Percentiles rank a stretch among this genome's conserved stretches.
Conservation (phyloP, 352 stramenopile species). For the Phytophthora podocarpi region DNA sequence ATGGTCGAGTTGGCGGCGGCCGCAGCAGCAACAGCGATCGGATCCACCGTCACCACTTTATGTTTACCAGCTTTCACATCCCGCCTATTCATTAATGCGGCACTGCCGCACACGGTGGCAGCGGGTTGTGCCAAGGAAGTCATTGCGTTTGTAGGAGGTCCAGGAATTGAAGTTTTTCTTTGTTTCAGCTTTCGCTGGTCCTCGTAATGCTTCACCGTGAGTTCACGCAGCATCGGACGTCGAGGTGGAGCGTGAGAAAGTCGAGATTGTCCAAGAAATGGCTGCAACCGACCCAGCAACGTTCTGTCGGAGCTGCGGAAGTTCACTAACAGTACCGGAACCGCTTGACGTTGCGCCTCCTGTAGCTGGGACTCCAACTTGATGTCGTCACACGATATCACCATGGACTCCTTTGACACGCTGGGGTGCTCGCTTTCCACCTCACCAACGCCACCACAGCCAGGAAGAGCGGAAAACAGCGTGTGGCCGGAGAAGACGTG, state of each 20-base stretch:
- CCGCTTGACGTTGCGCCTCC: constrained; percentile 29
- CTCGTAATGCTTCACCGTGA: constrained; percentile 29
- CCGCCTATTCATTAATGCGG: constrained; percentile 2
- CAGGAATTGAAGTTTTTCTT: constrained; percentile 8
- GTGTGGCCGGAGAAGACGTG: constrained; percentile 52
- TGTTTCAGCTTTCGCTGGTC: constrained; percentile 25
- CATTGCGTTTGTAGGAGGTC: constrained; percentile 5
- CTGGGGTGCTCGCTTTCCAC: constrained; percentile 25
- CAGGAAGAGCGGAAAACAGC: constrained; percentile 31
- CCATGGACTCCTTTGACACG: constrained; percentile 25
- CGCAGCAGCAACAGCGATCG: not conserved
- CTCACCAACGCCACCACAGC: constrained; percentile 10
- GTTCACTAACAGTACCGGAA: constrained; percentile 48
- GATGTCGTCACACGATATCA: constrained; percentile 41
- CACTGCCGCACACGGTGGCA: not conserved
- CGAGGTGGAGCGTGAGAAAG: constrained; percentile 19
- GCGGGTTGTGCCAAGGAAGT: constrained; percentile 11
- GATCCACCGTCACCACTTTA: constrained; percentile 3
- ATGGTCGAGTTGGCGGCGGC: not conserved
- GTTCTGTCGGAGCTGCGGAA: constrained; percentile 27
- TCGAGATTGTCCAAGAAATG: constrained; percentile 20
- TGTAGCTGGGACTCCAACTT: constrained; percentile 30
- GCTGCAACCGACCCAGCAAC: constrained; percentile 17
- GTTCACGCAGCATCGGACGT: constrained; percentile 23
- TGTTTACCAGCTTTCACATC: constrained; percentile 3